phyloP scores from a whole-genome alignment of 1,139 yeast species.

The Hansenula lynferdii region DNA sequence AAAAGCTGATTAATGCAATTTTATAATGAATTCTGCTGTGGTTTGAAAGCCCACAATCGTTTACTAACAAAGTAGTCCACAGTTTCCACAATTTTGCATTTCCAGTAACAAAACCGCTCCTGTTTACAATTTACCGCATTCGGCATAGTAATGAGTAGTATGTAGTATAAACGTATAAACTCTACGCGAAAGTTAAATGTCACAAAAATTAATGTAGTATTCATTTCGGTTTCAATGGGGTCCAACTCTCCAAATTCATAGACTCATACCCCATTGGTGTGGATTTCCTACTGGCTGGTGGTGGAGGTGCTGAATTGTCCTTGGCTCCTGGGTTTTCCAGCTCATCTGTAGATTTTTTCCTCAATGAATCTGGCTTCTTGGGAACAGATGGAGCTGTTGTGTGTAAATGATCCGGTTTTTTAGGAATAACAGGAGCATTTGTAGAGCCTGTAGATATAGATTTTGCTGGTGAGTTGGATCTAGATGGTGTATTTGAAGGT shows the following conservation, averaged over 20 bases:
- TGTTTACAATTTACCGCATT: constrained; percentile 6
- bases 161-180: background rate
- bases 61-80: too few relatives aligned
- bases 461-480: constrained; percentile 17
- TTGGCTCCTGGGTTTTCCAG: background rate
- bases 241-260: constrained; percentile 48
- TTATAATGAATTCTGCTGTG: too few relatives aligned
- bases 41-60: too few relatives aligned
- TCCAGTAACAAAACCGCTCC: background rate
- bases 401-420: constrained; percentile 18
- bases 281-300: constrained; percentile 8
- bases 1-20: too few relatives aligned
- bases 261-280: constrained; percentile 6
- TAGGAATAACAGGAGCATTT: constrained; percentile 8
- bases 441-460: constrained; percentile 3
- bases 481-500: constrained; percentile 19
- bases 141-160: constrained; percentile 3
- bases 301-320: constrained; percentile 5
- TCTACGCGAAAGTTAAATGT: too few relatives aligned
- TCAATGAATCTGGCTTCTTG: constrained; percentile 13
- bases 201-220: too few relatives aligned
- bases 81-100: background rate
- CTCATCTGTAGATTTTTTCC: constrained; percentile 3
- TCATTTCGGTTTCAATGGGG: constrained; percentile 49
- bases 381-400: constrained; percentile 9